These are phyloP conservation scores for Bolboschoenus planiculmis DNA, from an alignment of 176 grass and related monocot species.

Conservation along the genomic window DNA sequence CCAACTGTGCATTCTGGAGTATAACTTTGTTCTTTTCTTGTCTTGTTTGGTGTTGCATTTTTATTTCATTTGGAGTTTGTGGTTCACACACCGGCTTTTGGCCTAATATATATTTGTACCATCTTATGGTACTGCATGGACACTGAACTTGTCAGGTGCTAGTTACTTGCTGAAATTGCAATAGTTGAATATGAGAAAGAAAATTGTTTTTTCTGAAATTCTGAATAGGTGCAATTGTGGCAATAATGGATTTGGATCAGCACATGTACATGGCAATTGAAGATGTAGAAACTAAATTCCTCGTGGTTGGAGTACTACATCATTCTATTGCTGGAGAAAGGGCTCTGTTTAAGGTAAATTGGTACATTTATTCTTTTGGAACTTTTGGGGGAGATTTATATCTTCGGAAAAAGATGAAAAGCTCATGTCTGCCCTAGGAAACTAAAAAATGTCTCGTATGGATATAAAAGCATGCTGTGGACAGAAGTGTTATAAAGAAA, in stretches of 20 bases:
- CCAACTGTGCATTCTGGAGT: not conserved
- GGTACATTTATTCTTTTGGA: not conserved
- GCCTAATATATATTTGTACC: not conserved
- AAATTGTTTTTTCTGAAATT: slow-evolving; percentile 3
- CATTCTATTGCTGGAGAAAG: slow-evolving; percentile 66
- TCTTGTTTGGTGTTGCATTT: not conserved
- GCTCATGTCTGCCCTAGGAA: not conserved
- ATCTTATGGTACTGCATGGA: not conserved
- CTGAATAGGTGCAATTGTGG: slow-evolving; percentile 66
- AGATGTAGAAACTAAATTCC: slow-evolving; percentile 40
- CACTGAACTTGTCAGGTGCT: not conserved
- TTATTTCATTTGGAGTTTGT: not conserved
- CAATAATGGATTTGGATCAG: slow-evolving; percentile 64
- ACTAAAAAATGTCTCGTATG: not conserved
- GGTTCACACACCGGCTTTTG: not conserved
- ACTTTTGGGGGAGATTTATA: not conserved
- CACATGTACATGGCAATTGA: slow-evolving; percentile 75
- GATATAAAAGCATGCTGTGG: not conserved
- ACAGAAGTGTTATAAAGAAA: not conserved
- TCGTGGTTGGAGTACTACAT: slow-evolving; percentile 57
- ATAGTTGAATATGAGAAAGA: not conserved
- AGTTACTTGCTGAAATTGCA: slow-evolving; percentile 18
- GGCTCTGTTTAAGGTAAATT: slow-evolving; percentile 62
- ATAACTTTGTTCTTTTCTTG: not conserved
- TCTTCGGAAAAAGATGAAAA: not conserved